These are phyloP conservation scores for Botryotinia narcissicola DNA, from an alignment of 2,329 filamentous ascomycete genomes.

Conservation along the genomic window DNA sequence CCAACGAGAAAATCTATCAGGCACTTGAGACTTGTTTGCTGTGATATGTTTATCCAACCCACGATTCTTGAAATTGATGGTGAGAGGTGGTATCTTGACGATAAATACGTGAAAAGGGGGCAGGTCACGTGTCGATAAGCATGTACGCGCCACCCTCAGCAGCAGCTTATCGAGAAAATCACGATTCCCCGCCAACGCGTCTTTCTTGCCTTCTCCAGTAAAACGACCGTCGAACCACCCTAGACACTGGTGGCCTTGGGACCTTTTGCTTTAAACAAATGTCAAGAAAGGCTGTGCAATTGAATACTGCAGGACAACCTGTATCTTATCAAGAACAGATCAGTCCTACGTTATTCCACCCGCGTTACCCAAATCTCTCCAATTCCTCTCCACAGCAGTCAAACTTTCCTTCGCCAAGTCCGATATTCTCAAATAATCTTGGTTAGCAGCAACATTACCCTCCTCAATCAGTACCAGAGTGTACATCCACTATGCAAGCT, in stretches of 20 bases:
- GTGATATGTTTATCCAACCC: neutral
- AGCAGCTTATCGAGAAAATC: neutral
- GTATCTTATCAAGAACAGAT: neutral
- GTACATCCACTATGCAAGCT: neutral
- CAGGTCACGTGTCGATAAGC: neutral
- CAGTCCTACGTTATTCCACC: neutral
- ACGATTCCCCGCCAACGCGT: neutral
- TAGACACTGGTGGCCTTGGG: neutral
- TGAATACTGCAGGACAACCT: neutral
- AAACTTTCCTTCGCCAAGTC: neutral
- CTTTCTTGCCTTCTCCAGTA: neutral
- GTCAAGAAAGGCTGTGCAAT: no score
- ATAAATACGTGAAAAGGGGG: neutral
- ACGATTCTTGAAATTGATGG: neutral
- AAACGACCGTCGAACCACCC: neutral
- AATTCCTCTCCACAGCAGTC: neutral
- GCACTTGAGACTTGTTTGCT: neutral
- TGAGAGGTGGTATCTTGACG: neutral
- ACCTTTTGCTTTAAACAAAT: neutral
- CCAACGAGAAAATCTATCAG: neutral
- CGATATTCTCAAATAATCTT: neutral
- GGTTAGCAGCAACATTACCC: neutral
- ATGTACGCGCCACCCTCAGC: neutral
- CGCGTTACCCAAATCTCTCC: neutral
- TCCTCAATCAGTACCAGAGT: neutral